Percentiles rank a stretch among this genome's conserved stretches.
phyloP scores from a whole-genome alignment of 768 basidiomycete genomes.

The Russula foetens region DNA sequence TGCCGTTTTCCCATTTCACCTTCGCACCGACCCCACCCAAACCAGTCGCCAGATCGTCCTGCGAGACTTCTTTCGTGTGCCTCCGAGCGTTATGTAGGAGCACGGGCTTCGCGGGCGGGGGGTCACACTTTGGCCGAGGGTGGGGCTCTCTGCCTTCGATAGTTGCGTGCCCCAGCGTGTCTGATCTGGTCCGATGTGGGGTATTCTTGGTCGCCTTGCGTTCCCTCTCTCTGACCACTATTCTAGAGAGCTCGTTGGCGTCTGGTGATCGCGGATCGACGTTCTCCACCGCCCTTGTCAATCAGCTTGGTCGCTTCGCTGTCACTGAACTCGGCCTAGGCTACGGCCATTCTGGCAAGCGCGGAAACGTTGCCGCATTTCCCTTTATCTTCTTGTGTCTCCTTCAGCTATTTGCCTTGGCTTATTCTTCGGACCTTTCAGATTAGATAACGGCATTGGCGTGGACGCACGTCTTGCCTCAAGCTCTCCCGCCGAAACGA shows the following conservation, averaged over 20 bases:
- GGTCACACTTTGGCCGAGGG: background rate
- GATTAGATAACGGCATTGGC: background rate
- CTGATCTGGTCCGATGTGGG: background rate
- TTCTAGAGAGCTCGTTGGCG: background rate
- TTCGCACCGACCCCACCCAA: background rate
- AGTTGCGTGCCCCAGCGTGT: background rate
- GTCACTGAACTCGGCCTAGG: background rate
- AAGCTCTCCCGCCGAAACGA: background rate
- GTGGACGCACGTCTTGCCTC: constrained; percentile 11
- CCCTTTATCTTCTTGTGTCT: background rate
- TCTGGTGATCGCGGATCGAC: background rate
- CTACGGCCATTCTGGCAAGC: background rate
- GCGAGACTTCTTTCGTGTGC: background rate
- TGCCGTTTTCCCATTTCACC: background rate
- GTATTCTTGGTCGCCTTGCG: background rate
- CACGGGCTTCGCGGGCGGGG: background rate
- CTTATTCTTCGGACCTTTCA: background rate
- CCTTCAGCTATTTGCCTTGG: background rate
- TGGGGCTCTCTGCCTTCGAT: background rate
- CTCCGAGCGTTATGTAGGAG: background rate
- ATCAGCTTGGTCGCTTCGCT: too few relatives aligned
- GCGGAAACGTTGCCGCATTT: too few relatives aligned
- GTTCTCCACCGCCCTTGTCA: too few relatives aligned
- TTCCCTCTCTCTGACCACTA: background rate
- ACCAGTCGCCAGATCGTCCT: background rate